A percentile compares a stretch with the other conserved stretches of the same genome.
phyloP scores from a whole-genome alignment of 495 filamentous ascomycete species.

The Podospora sp. region DNA sequence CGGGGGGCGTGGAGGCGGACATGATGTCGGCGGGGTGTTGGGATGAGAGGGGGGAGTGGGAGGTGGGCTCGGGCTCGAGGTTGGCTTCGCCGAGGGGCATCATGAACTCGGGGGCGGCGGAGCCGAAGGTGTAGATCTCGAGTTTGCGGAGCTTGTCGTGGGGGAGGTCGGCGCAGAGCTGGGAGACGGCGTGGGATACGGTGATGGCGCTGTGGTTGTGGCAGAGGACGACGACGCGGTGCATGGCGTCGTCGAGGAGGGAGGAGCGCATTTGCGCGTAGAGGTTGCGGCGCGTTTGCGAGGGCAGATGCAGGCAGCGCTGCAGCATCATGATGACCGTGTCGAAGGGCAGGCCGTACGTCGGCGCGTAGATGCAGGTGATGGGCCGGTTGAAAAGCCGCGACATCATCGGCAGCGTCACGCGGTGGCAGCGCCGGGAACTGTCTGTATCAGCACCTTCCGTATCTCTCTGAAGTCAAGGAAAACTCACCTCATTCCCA shows the following conservation, averaged over 20 bases:
- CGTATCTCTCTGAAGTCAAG: background rate
- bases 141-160: constrained; percentile 40
- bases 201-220: constrained; percentile 40
- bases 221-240: constrained; percentile 42
- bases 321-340: constrained; percentile 34
- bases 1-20: background rate
- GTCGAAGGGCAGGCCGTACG: constrained; percentile 38
- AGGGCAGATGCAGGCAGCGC: constrained; percentile 35
- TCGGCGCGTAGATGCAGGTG: constrained; percentile 36
- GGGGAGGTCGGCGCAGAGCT: constrained; percentile 45
- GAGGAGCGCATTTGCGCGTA: constrained; percentile 37
- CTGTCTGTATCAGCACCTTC: constrained; percentile 11
- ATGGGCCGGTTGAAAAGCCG: constrained; percentile 42
- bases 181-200: constrained; percentile 38
- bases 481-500: constrained; percentile 32
- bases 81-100: constrained; percentile 35
- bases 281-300: constrained; percentile 29
- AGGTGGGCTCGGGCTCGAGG: constrained; percentile 18
- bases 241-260: constrained; percentile 38
- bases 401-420: constrained; percentile 33
- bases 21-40: constrained; percentile 16
- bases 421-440: constrained; percentile 28
- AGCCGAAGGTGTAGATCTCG: constrained; percentile 49
- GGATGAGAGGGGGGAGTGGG: background rate
- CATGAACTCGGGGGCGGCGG: constrained; percentile 43